phyloP scores from a whole-genome alignment of 2,329 filamentous ascomycete genomes.

The Hirsutella rhossiliensis region DNA sequence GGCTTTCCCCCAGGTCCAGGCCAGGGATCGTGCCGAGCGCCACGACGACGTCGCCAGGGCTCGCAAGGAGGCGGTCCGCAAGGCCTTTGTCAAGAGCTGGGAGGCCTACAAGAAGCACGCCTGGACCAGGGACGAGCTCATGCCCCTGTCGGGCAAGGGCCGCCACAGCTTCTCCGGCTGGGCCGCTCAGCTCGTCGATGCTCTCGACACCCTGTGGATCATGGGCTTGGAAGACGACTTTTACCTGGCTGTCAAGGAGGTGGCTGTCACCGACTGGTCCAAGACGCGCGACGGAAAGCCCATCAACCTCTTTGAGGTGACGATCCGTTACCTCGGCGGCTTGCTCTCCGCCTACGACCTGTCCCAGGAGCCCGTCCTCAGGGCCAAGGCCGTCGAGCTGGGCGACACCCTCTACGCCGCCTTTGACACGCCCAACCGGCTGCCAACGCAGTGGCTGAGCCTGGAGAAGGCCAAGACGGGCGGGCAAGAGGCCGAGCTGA shows the following conservation, averaged over 20 bases:
- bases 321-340: constrained; percentile 41
- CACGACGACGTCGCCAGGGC: constrained; percentile 20
- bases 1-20: constrained; percentile 31
- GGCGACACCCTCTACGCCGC: constrained; percentile 39
- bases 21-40: constrained; percentile 19
- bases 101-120: constrained; percentile 39
- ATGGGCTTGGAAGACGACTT: constrained; percentile 48
- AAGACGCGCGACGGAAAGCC: constrained; percentile 26
- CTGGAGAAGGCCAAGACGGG: constrained; percentile 29
- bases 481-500: constrained; percentile 19
- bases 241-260: constrained; percentile 30
- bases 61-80: constrained; percentile 24
- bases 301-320: constrained; percentile 53
- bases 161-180: constrained; percentile 40
- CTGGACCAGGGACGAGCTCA: constrained; percentile 45
- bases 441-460: constrained; percentile 34
- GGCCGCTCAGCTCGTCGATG: constrained; percentile 47
- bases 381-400: constrained; percentile 37
- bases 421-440: constrained; percentile 40
- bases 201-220: constrained; percentile 47
- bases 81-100: constrained; percentile 34
- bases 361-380: constrained; percentile 30
- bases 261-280: constrained; percentile 43
- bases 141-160: constrained; percentile 33
- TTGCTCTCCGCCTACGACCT: constrained; percentile 40